These are phyloP conservation scores for Penstemon eatonii DNA, from an alignment of 257 asterid genomes.

Conservation along the genomic window DNA sequence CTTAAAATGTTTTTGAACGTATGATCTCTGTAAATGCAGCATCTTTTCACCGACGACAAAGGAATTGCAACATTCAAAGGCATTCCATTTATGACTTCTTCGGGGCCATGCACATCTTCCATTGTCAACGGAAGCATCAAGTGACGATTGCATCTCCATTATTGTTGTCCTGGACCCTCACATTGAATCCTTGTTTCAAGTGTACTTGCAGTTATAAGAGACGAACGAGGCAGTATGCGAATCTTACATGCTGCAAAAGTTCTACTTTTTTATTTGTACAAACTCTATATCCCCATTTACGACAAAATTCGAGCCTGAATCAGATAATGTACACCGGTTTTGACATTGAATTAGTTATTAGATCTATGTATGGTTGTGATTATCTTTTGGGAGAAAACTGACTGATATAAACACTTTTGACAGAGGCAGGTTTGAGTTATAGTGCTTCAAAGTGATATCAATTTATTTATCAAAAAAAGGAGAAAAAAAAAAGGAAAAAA, in stretches of 20 bases:
- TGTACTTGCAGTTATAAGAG: neutral
- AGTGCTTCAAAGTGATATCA: too few species aligned
- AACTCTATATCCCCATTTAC: neutral
- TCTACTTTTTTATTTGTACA: constrained; percentile 9
- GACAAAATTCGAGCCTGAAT: neutral
- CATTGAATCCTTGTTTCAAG: constrained; percentile 1
- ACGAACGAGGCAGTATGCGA: neutral
- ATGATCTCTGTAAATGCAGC: constrained; percentile 47
- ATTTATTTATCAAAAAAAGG: too few species aligned
- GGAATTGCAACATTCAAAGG: constrained; percentile 90
- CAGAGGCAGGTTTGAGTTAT: too few species aligned
- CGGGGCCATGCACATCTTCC: constrained; percentile 88
- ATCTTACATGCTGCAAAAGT: neutral
- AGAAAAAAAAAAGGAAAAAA: too few species aligned
- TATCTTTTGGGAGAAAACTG: too few species aligned
- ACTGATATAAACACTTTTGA: too few species aligned
- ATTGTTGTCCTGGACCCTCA: neutral
- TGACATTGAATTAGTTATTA: too few species aligned
- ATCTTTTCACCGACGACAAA: constrained; percentile 69
- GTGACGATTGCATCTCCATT: constrained; percentile 31
- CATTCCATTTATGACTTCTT: constrained; percentile 81
- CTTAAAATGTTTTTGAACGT: neutral
- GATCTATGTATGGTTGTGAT: too few species aligned
- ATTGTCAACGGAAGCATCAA: constrained; percentile 63
- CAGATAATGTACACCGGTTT: too few species aligned